Evolutionary conservation across 768 basidiomycete genomes (phyloP), one percentile per base, ranked within the genome.

Genomic region (Podaxis sp.): DNA sequence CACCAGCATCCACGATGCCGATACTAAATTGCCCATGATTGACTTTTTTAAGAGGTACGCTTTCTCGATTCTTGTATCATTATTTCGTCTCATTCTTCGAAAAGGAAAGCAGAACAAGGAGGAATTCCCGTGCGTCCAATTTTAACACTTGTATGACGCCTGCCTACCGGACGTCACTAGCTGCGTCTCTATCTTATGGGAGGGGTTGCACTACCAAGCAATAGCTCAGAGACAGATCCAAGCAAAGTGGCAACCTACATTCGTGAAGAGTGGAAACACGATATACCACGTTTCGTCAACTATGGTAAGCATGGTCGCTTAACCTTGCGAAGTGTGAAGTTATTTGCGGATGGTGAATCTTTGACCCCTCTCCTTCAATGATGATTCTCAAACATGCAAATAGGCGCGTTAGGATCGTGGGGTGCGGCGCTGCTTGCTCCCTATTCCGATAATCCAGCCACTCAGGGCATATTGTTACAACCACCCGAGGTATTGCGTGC

Each of bases 401-500:
- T 57, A 90, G 89, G 95, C 46, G 96, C 96, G 0, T 82, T 98
- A 3, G 94, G 96, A 0, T 93, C 91, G 1, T 93, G 91, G 81
- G 96, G 96, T 6, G 95, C 96, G 0, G 95, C 96, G 0, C 80
- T 98, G 60, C 75, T 92, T 4, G 27, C 57, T 17, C 49, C 59
- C 9, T 98, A 97, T 71, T 82, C 86, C 0, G 93, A 96, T 72
- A 85, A 90, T 22, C 87, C 91, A 1, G 80, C 84, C 0, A 86
- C 84, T 25, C 79, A 70, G 8, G 96, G 96, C 1, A 78, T 93
- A 59, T 80, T 98, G 80, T 81, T 85, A 25, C 77, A 77, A 56
- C 75, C 80, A 2, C 81, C 86, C 22, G 80, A 84, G 17, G 76
- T 75, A 1, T 77, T 96, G 61, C 72, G 77, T 1, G 68, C 76